Evolutionary conservation across 2,329 filamentous ascomycete species (phyloP), one percentile per base, ranked within the genome.

Genomic region (Fusarium nodosum): DNA sequence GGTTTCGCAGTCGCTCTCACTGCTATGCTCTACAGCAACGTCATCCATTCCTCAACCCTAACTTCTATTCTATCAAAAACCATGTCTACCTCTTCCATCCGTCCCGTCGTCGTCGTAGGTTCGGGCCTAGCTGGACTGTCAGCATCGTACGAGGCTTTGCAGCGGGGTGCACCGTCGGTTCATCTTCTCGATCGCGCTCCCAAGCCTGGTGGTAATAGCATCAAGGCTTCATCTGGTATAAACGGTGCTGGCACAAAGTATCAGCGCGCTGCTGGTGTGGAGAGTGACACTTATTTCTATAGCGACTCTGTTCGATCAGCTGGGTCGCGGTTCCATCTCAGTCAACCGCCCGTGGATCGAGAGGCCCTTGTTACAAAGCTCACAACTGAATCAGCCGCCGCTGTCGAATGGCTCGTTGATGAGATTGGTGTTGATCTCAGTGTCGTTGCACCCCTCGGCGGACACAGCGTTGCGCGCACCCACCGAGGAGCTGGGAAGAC

Each of bases 191-290:
- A 91, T 60, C 85, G 87, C 22, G 83, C 84, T 0, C 73, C 83
- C 4, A 89, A 88, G 72, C 86, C 88, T 0, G 88, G 88, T 36
- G 88, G 88, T 3, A 90, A 91, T 72, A 87, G 84, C 72, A 89
- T 91, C 77, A 91, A 91, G 77, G 88, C 88, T 0, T 90, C 88
- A 0, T 90, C 88, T 0, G 88, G 88, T 0, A 91, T 91, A 76
- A 90, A 90, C 68, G 88, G 87, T 9, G 87, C 87, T 0, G 83
- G 83, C 0, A 90, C 88, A 0, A 81, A 80, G 5, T 90, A 86
- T 65, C 89, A 91, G 73, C 75, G 77, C 13, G 77, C 73, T 4
- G 55, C 73, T 41, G 73, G 78, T n/a, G 72, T 80, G 44, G 68
- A 75, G 24, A 66, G 73, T 24, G 80, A 84, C 44, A 74, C 78